These are phyloP conservation scores for Scenedesmus sp. DNA, from an alignment of 163 green algal species.

Conservation along the genomic window DNA sequence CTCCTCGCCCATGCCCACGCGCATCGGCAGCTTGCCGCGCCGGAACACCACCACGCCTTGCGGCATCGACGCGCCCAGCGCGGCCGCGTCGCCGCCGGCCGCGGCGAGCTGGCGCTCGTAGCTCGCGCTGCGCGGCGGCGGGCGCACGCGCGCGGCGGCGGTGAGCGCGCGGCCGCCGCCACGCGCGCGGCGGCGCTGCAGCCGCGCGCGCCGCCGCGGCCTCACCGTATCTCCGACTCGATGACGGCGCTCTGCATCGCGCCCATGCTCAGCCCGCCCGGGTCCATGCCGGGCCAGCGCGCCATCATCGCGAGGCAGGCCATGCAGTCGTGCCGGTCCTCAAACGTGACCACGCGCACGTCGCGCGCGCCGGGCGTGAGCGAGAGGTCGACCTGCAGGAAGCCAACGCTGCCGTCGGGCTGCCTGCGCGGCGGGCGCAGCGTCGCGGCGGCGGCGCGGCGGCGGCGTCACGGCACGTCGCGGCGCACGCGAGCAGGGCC, in stretches of 20 bases:
- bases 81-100: conserved; percentile 5
- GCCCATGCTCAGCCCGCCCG: too few species aligned
- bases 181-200: conserved; percentile 28
- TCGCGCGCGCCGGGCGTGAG: background rate
- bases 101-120: conserved; percentile 10
- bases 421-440: background rate
- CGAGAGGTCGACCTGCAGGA: too few species aligned
- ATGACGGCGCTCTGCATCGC: too few species aligned
- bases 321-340: conserved; percentile 21
- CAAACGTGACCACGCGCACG: too few species aligned
- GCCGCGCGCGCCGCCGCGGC: conserved; percentile 45
- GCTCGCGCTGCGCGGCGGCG: conserved; percentile 24
- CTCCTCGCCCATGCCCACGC: conserved; percentile 56
- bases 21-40: conserved; percentile 61
- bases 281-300: conserved; percentile 17
- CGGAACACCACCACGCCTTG: conserved; percentile 63
- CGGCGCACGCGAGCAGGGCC: too few species aligned
- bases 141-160: too few species aligned
- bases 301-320: conserved; percentile 53
- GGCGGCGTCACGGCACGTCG: background rate
- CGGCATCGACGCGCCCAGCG: conserved; percentile 22
- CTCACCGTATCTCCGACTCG: too few species aligned
- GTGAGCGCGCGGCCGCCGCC: conserved; percentile 47
- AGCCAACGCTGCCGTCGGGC: background rate
- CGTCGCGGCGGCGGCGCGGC: background rate